These are phyloP conservation scores for Ophiostoma populinum DNA, from an alignment of 2,329 filamentous ascomycete species.

Conservation along the genomic window DNA sequence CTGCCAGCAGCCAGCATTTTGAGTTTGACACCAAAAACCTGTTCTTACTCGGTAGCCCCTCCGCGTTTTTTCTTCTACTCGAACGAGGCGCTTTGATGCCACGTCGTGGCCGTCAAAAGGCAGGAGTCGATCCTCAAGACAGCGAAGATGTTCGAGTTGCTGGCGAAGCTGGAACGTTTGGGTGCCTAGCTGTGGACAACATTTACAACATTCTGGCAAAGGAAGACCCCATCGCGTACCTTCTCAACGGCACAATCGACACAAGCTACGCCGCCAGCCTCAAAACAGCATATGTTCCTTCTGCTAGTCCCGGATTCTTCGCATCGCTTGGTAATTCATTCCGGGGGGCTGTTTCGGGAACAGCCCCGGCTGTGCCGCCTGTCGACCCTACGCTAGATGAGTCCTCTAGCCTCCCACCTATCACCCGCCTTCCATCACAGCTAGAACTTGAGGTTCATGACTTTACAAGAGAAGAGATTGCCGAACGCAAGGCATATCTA, in stretches of 20 bases:
- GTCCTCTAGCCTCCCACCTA: slow-evolving; percentile 16
- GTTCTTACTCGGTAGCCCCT: slow-evolving; percentile 79
- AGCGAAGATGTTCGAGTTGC: slow-evolving; percentile 40
- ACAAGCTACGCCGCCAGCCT: slow-evolving; percentile 59
- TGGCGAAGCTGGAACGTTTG: slow-evolving; percentile 66
- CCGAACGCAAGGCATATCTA: slow-evolving; percentile 70
- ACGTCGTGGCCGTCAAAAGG: slow-evolving; percentile 57
- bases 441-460: slow-evolving; percentile 94
- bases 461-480: slow-evolving; percentile 80
- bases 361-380: slow-evolving; percentile 13
- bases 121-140: slow-evolving; percentile 51
- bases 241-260: slow-evolving; percentile 82
- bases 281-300: slow-evolving; percentile 64
- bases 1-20: slow-evolving; percentile 38
- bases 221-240: slow-evolving; percentile 68
- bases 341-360: slow-evolving; percentile 41
- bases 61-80: slow-evolving; percentile 80
- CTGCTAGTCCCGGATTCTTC: slow-evolving; percentile 46
- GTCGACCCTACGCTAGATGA: slow-evolving; percentile 13
- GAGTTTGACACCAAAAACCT: slow-evolving; percentile 85
- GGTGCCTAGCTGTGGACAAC: slow-evolving; percentile 86
- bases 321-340: slow-evolving; percentile 46
- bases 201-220: slow-evolving; percentile 77
- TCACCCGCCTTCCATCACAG: slow-evolving; percentile 37
- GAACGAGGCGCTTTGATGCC: slow-evolving; percentile 58